Evolutionary conservation across 768 basidiomycete genomes (phyloP).

Genomic region (Boletales sp.): DNA sequence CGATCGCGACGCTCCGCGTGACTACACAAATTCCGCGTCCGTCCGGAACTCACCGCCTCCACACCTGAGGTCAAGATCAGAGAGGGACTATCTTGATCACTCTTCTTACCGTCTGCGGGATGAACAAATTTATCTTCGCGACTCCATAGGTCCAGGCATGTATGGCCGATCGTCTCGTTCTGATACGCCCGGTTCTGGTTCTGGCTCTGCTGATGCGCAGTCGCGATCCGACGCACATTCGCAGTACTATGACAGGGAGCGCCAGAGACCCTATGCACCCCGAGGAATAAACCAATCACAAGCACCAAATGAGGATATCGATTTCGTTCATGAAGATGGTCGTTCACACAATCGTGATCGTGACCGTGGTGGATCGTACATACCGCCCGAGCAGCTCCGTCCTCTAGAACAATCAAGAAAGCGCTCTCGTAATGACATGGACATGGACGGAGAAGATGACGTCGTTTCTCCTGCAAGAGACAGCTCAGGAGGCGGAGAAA

Average conservation of each 20-base stretch:
- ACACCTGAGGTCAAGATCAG: constrained; percentile 37
- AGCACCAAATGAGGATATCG: constrained; percentile 41
- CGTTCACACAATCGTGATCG: constrained; percentile 36
- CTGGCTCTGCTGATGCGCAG: constrained; percentile 45
- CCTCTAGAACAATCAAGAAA: constrained; percentile 49
- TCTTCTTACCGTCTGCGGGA: constrained; percentile 29
- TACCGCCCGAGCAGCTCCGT: constrained; percentile 36
- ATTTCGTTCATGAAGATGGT: constrained; percentile 54
- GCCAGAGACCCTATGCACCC: constrained; percentile 47
- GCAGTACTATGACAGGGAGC: constrained; percentile 50
- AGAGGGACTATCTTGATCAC: constrained; percentile 30
- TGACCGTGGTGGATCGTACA: constrained; percentile 35
- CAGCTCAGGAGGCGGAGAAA: constrained; percentile 28
- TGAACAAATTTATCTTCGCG: constrained; percentile 28
- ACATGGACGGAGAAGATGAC: constrained; percentile 54
- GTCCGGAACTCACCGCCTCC: constrained; percentile 42
- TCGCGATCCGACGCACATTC: constrained; percentile 47
- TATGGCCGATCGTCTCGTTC: constrained; percentile 47
- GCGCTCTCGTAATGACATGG: constrained; percentile 61
- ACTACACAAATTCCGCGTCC: constrained; percentile 23
- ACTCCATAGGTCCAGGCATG: constrained; percentile 27
- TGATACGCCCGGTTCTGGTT: constrained; percentile 56
- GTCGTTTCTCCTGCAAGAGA: constrained; percentile 31
- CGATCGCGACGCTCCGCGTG: constrained; percentile 34
- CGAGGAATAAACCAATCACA: constrained; percentile 45